Base-by-base conservation (phyloP, 257 asterid species). In the Thymus quinquecostatus region DNA sequence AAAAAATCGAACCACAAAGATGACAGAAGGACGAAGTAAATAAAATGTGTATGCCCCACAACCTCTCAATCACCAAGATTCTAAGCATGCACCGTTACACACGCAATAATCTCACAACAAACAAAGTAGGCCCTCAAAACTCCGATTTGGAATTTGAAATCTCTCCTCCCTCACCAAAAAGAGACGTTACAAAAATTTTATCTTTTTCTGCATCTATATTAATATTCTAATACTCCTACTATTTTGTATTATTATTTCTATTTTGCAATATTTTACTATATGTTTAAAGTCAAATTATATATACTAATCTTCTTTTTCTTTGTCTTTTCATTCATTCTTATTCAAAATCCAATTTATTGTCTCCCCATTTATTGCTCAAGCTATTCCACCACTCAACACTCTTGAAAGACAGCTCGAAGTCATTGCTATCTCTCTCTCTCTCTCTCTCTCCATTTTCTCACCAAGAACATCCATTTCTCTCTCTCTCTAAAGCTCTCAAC, bases 121-220 rank as follows among this genome's bases (percentile, higher is more conserved):
- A 59, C 59, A 49, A 30, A 50, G 69, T 77, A 85, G 84, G 76
- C 81, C 80, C 61, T 74, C 34, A 44, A 5, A 44, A 34, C 12
- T 54, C 44, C 44, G 60, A 59, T 83, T 83, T 69, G 81, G 82
- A 86, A 86, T 90, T 90, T 86, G 89, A 90, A 90, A 77, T 74
- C 82, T 71, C 90, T 80, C 83, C 77, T 78, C 73, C 69, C 64
- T 38, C 6, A 69, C 27, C 60, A 67, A 81, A 89, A 85, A 90
- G 95, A 90, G 95, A 88, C 96, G 96, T 90, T 90, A 61, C 76
- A 60, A 75, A 38, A 29, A 78, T 82, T 89, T 87, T 80, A 79
- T 80, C 86, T 82, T 86, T 85, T 85, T 86, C 76, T 74, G 80
- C 2, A 61, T 6, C 68, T 10, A 44, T 21, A 21, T 21, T 21